phyloP scores from a whole-genome alignment of 2,329 filamentous ascomycete species.

The Colletotrichum lupini region DNA sequence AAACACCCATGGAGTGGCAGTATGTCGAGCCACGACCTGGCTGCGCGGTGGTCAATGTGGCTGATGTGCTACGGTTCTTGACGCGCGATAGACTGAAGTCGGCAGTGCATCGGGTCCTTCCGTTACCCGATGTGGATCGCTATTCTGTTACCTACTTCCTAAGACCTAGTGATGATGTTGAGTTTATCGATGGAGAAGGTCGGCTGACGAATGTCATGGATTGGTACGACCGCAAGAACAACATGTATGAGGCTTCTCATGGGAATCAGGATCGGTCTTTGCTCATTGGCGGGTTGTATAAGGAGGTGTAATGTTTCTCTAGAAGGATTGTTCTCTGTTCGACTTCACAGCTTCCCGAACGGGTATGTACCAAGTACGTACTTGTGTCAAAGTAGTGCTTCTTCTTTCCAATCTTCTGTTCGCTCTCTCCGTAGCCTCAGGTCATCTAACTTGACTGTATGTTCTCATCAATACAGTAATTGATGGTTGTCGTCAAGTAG shows the following conservation, averaged over 20 bases:
- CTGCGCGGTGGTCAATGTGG: not conserved
- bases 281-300: not conserved
- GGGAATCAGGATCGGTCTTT: not conserved
- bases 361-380: not conserved
- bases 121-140: not conserved
- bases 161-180: not conserved
- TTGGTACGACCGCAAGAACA: not conserved
- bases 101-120: not conserved
- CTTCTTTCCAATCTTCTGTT: too few relatives aligned
- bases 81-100: not conserved
- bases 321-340: too few relatives aligned
- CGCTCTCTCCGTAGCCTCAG: too few relatives aligned
- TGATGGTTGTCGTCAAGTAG: too few relatives aligned
- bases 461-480: too few relatives aligned
- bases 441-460: too few relatives aligned
- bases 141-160: not conserved
- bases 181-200: not conserved
- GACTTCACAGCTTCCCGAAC: not conserved
- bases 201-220: not conserved
- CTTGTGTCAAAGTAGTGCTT: too few relatives aligned
- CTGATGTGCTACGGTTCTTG: not conserved
- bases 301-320: not conserved
- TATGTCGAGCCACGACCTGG: not conserved
- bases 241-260: not conserved
- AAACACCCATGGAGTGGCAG: not conserved